Evolutionary conservation across 2,329 filamentous ascomycete genomes (phyloP).

Genomic region (Coniochaeta sp.): DNA sequence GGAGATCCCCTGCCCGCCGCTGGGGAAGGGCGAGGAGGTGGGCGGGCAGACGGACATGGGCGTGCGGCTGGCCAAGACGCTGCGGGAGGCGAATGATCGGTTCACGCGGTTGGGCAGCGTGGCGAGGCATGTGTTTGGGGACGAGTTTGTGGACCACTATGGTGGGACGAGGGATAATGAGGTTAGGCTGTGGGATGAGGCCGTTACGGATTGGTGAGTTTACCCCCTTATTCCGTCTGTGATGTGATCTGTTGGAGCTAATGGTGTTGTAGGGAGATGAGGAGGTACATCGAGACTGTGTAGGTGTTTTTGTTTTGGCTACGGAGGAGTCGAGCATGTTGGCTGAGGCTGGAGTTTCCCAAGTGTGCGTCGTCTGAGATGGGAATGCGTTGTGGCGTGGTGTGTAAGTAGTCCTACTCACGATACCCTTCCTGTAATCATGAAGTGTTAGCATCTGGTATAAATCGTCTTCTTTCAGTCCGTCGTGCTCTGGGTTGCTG

Average conservation of each 20-base stretch:
- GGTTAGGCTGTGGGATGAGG: constrained; percentile 84
- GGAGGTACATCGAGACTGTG: constrained; percentile 73
- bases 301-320: constrained; percentile 19
- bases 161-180: constrained; percentile 90
- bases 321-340: not conserved
- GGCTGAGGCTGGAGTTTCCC: not conserved
- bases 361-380: not conserved
- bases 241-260: not conserved
- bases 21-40: constrained; percentile 79
- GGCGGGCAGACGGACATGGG: constrained; percentile 66
- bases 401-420: not conserved
- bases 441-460: not conserved
- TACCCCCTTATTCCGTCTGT: not conserved
- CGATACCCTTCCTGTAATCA: not conserved
- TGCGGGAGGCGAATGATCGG: constrained; percentile 74
- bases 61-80: constrained; percentile 69
- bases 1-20: constrained; percentile 70
- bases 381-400: not conserved
- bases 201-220: constrained; percentile 90
- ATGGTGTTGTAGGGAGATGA: constrained; percentile 54
- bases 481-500: too few relatives aligned
- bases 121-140: constrained; percentile 88
- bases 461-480: not conserved
- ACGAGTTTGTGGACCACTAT: constrained; percentile 94
- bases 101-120: constrained; percentile 76